Conservation (phyloP, 2,329 filamentous ascomycete genomes). For the Penicillium sp. region DNA sequence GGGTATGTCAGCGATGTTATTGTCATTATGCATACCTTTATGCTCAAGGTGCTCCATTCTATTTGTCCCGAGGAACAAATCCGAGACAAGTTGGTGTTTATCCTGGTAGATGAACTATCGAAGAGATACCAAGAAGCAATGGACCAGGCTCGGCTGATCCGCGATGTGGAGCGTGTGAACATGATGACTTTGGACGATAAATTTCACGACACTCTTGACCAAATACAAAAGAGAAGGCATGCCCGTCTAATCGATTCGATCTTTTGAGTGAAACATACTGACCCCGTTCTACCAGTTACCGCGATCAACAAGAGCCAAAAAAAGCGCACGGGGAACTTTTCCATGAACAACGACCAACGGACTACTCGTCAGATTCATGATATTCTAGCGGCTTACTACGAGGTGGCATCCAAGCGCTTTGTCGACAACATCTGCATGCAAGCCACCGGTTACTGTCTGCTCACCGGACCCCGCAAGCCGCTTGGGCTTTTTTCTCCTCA, state of each 20-base stretch:
- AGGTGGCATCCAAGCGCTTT: constrained; percentile 60
- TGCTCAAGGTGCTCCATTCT: neutral
- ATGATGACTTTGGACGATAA: constrained; percentile 3
- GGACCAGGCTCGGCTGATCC: neutral
- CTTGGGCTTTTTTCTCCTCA: constrained; percentile 54
- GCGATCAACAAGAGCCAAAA: too few relatives aligned
- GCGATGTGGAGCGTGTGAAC: neutral
- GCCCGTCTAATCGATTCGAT: too few relatives aligned
- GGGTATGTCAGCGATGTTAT: constrained; percentile 55
- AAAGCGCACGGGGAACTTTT: too few relatives aligned
- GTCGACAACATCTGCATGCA: constrained; percentile 63
- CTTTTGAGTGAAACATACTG: too few relatives aligned
- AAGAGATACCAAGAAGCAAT: neutral
- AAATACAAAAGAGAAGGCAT: too few relatives aligned
- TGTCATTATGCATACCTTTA: neutral
- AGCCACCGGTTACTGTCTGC: constrained; percentile 54
- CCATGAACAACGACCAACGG: constrained; percentile 10
- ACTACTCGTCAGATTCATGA: constrained; percentile 57
- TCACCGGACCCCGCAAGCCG: constrained; percentile 52
- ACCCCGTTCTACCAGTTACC: too few relatives aligned
- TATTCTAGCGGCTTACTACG: constrained; percentile 61
- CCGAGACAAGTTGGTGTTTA: neutral
- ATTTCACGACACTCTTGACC: neutral
- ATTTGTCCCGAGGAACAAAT: neutral
- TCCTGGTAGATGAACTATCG: neutral